Percentiles rank a stretch among this genome's conserved stretches.
phyloP scores from a whole-genome alignment of 2,329 filamentous ascomycete genomes.

The Fusarium sp. region DNA sequence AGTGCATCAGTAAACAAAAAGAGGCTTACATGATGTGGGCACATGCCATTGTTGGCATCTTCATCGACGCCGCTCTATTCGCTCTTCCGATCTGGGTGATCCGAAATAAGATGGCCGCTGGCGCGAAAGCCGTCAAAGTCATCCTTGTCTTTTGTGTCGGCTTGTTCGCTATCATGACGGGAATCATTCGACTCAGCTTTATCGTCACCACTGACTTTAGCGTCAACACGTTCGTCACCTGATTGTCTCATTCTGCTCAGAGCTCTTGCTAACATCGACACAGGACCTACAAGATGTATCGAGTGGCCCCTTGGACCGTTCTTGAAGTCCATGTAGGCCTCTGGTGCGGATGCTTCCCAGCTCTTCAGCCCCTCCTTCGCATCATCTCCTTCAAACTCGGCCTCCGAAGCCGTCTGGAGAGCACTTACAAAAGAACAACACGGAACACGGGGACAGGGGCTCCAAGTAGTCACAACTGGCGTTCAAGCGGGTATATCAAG shows the following conservation, averaged over 20 bases:
- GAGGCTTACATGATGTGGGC: constrained; percentile 49
- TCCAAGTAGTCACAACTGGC: constrained; percentile 24
- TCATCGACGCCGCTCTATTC: constrained; percentile 50
- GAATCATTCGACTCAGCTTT: constrained; percentile 52
- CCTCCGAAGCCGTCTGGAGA: constrained; percentile 22
- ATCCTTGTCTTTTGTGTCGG: constrained; percentile 54
- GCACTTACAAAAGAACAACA: constrained; percentile 36
- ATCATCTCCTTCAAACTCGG: constrained; percentile 33
- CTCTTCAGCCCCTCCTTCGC: constrained; percentile 54
- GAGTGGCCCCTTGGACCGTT: constrained; percentile 53
- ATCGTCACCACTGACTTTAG: constrained; percentile 47
- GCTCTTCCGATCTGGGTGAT: constrained; percentile 53
- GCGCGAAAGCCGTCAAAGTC: constrained; percentile 48
- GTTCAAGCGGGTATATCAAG: constrained; percentile 28
- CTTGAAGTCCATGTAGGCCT: constrained; percentile 56
- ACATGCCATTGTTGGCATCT: neutral
- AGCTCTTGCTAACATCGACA: neutral
- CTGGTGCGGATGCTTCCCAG: constrained; percentile 56
- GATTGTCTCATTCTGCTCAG: rapidly evolving
- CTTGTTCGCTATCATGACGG: constrained; percentile 52
- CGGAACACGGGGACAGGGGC: constrained; percentile 20
- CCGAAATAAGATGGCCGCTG: constrained; percentile 51
- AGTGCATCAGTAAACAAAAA: constrained; percentile 31
- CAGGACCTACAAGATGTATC: constrained; percentile 54
- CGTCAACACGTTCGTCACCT: constrained; percentile 48